Base-by-base conservation (phyloP, 2,329 filamentous ascomycete species). In the Onygena corvina region DNA sequence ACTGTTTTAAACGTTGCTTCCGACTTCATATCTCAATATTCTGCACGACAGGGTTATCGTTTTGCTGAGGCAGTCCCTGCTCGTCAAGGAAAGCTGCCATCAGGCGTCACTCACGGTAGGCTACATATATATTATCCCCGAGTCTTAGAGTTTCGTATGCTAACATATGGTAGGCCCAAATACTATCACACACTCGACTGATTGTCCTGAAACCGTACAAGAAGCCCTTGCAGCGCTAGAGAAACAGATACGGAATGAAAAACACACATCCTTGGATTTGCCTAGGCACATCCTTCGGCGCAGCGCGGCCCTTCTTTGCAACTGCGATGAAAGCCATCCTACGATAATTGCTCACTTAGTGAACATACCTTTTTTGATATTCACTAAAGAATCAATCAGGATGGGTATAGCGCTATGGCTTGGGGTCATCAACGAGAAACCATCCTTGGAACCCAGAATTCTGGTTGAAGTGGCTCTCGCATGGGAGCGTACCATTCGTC, bases 21-120 rank as follows among this genome's bases (percentile, higher is more conserved):
- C 2, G 90, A 96, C 63, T 94, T 98, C 59, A 80, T 98, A 61
- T 88, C 92, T 1, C 90, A 98, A 61, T 98, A 98, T 64, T 96
- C 90, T 2, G 93, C 88, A 21, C 84, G 92, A 31, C 93, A 98
- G 63, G 89, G 94, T 61, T 98, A 98, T 65, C 81, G 89, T 50
- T 90, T 90, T 61, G 80, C 87, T 8, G 87, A 94, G 62, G 77
- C 80, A 2, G 53, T 57, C 8, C 27, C 49, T 12, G 30, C 35
- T 14, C 29, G 36, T 8, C 14, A 45, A 35, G 46, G 45, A 23
- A 49, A 35, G 21, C 27, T 29, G 18, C 46, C 30, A 7, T 42
- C 36, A 33, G 18, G 33, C n/a, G 25, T 49, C 12, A 25, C 30
- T 16, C 20, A 27, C 11, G 35, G 52, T 51, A 18, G 48, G 44